A percentile compares a stretch with the other conserved stretches of the same genome.
Evolutionary conservation across 257 asterid species (phyloP).

Genomic region (Ilex aquifolium): DNA sequence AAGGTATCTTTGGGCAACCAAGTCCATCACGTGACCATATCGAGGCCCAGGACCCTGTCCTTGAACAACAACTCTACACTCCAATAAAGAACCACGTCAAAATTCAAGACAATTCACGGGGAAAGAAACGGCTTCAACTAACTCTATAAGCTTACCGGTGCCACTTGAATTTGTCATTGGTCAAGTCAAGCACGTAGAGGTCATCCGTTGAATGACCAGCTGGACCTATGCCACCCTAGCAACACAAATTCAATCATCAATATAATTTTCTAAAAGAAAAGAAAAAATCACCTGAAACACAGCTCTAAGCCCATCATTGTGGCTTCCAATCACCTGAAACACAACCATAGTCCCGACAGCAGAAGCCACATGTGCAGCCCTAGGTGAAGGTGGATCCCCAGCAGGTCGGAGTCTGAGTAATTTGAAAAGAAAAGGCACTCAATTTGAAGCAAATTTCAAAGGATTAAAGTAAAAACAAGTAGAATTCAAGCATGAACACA

Average conservation of each 20-base stretch:
- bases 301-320: not conserved
- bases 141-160: slow-evolving; percentile 60
- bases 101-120: not conserved
- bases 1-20: slow-evolving; percentile 95
- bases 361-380: slow-evolving; percentile 98
- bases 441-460: slow-evolving; percentile 13
- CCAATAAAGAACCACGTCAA: not conserved
- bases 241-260: slow-evolving; percentile 22
- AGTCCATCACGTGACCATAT: slow-evolving; percentile 98
- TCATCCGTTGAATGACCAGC: slow-evolving; percentile 99
- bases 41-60: slow-evolving; percentile 99
- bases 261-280: not conserved
- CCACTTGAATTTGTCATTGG: slow-evolving; percentile 94
- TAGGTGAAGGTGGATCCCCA: slow-evolving; percentile 98
- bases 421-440: slow-evolving; percentile 11
- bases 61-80: slow-evolving; percentile 88
- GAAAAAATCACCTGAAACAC: not conserved
- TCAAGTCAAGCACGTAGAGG: slow-evolving; percentile 83
- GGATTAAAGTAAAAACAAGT: not conserved
- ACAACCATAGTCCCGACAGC: slow-evolving; percentile 99
- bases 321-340: slow-evolving; percentile 67
- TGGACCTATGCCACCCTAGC: slow-evolving; percentile 98
- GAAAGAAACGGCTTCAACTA: not conserved
- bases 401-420: slow-evolving; percentile 75
- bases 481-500: slow-evolving; percentile 1